Evolutionary conservation across 345 rosid genomes (phyloP), one percentile per base, ranked within the genome.

Genomic region (Populus pruinosa): DNA sequence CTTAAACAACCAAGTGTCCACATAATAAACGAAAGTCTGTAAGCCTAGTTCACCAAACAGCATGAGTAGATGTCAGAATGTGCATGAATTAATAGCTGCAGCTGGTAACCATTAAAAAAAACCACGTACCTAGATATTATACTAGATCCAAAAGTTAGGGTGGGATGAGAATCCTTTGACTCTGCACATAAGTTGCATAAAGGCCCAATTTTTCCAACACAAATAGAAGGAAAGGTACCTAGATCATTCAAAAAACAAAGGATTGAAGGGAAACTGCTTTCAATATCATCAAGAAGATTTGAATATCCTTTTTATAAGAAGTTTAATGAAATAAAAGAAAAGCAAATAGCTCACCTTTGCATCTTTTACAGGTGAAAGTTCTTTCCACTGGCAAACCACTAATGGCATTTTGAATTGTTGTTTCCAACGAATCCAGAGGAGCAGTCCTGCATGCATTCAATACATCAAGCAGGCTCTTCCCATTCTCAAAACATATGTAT

Each of bases 401-500:
- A 78, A 89, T 74, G 72, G 87, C 80, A 82, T 81, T 87, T 79
- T 86, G 88, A 80, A 96, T 82, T 17, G 90, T 88, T 76, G 90
- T 88, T 92, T 89, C 93, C 83, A 96, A 81, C 50, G 87, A 79
- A 77, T 91, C 93, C 76, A 92, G 85, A 70, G 94, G 95, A 80
- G 85, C 85, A 71, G 82, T 79, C 85, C 99, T 86, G 88, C 98
- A 90, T 72, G 89, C 88, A 86, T 89, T 89, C 85, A 96, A 82
- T 77, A 93, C 89, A 67, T 96, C 99, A 73, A 96, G 97, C 84
- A 96, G 89, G 89, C 99, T 96, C 89, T 91, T 96, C 76, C 99
- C 99, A 84, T 96, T 96, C 87, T 93, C 98, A 78, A 96, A 89
- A 83, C 99, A 96, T 78, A 91, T 96, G 83, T 96, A 96, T 70